Base-by-base conservation (phyloP, 768 basidiomycete genomes). In the Amanita polypyramis region DNA sequence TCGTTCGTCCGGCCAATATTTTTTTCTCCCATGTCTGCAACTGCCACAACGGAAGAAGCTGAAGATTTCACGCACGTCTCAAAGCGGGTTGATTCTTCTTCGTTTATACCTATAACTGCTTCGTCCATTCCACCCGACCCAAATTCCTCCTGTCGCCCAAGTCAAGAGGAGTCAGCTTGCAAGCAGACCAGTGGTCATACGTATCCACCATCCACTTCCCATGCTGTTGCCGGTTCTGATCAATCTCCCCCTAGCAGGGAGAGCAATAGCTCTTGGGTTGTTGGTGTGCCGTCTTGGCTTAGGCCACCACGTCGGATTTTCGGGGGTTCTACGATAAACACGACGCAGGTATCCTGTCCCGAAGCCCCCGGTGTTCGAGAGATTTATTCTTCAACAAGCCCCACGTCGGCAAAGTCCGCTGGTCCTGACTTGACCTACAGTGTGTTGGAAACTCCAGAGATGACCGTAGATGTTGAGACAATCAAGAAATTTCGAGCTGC, bases 51-150 rank as follows among this genome's bases (percentile, higher is more conserved):
- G 12, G 51, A 61, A 39, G 25, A 36, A 2, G 19, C 43, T 25
- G 85, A 87, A 47, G 85, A 81, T 38, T 88, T 82, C 58, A 86
- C 84, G 5, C 80, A 87, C 56, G 72, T 89, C 46, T 72, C 74
- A 43, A 80, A 74, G 57, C 69, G 75, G 36, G 65, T 70, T 11
- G 67, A 74, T 42, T 70, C 73, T 9, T 75, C 74, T 5, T 48
- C 47, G 19, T 85, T 87, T 52, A 66, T 88, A 17, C 79, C 84
- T 0, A 45, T 82, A 41, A 76, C 79, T 5, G 67, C 66, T 6
- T 70, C 80, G 34, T 63, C 70, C 38, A 61, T 63, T 43, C 40
- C 57, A 36, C 43, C 54, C 14, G 51, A 50, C 39, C 41, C 53
- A 14, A 45, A 17, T 29, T 25, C 32, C 15, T 20, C 30, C 47